Evolutionary conservation across 352 stramenopile genomes (phyloP).

Genomic region (Phytophthora rubi): DNA sequence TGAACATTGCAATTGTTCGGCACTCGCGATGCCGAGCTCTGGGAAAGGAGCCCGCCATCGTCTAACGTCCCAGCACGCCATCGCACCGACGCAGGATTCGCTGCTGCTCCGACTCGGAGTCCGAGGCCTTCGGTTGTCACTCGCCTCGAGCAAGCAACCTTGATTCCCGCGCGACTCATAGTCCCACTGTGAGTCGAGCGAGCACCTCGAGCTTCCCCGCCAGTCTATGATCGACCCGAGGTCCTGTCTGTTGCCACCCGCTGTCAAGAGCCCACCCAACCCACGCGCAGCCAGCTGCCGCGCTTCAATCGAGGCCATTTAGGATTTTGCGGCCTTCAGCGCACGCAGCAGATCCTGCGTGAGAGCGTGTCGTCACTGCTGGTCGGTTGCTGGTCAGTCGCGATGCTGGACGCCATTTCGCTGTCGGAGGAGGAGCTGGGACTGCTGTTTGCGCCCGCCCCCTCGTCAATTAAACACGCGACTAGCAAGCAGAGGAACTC

Average conservation of each 20-base stretch:
- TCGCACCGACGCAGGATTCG: not conserved
- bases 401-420: conserved; percentile 30
- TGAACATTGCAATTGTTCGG: conserved; percentile 4
- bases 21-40: not conserved
- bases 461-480: conserved; percentile 18
- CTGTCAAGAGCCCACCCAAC: conserved; percentile 25
- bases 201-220: conserved; percentile 6
- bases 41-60: conserved; percentile 32
- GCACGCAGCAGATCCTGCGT: conserved; percentile 16
- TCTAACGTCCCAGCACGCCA: conserved; percentile 35
- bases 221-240: conserved; percentile 28
- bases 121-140: conserved; percentile 26
- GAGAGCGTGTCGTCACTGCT: not conserved
- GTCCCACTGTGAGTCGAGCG: conserved; percentile 32
- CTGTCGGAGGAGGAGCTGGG: conserved; percentile 44
- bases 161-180: conserved; percentile 29
- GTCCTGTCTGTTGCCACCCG: conserved; percentile 34
- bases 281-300: conserved; percentile 27
- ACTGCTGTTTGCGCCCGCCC: conserved; percentile 34
- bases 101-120: not conserved
- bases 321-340: conserved; percentile 32
- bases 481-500: conserved; percentile 8
- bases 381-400: not conserved
- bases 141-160: conserved; percentile 25
- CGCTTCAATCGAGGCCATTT: conserved; percentile 42